Base-by-base conservation (phyloP, 768 basidiomycete species). In the Suillus tomentosus region DNA sequence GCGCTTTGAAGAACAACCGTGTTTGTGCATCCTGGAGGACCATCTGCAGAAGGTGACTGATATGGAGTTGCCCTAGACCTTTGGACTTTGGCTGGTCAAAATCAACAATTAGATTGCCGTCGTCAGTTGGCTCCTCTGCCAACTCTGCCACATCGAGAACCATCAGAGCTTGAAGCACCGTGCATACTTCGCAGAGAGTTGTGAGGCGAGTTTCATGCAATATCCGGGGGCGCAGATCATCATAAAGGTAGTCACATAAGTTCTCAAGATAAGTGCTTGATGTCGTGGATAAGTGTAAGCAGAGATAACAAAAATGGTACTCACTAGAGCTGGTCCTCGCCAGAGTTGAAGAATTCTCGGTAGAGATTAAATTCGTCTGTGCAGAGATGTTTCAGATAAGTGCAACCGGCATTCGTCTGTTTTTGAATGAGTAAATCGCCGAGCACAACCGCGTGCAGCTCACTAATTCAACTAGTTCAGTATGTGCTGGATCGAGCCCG, bases 1-100 rank as follows among this genome's bases (percentile, higher is more conserved):
- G 96, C 7, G 96, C 96, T 73, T 97, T 92, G 84, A 99, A 99
- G 70, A 98, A 95, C 54, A 99, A 75, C 62, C 95, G 79, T 14
- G 97, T 98, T 80, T 99, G 96, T 1, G 96, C 95, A 72, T 99
- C 96, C 73, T 98, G 96, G 34, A 98, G 77, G 0, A 98, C 89
- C 87, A 95, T 94, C 72, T 90, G 86, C 55, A 98, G 78, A 3
- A 99, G 78, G 51, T 89, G 85, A 62, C 88, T 88, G 68, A 94
- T 92, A 67, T 96, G 92, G 55, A 98, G 78, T 58, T 82, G 80
- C 22, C 82, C 81, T 5, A 89, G 79, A 3, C 84, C 83, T 67
- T 74, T 72, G 54, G 71, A 66, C 48, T 75, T 73, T 27, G 70
- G 69, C 45, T 73, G 69, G 48, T 82, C 79, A 19, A 82, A 68